Percentiles rank a stretch among this genome's conserved stretches.
Evolutionary conservation across 2,329 filamentous ascomycete genomes (phyloP).

Genomic region (Fusarium sp.): DNA sequence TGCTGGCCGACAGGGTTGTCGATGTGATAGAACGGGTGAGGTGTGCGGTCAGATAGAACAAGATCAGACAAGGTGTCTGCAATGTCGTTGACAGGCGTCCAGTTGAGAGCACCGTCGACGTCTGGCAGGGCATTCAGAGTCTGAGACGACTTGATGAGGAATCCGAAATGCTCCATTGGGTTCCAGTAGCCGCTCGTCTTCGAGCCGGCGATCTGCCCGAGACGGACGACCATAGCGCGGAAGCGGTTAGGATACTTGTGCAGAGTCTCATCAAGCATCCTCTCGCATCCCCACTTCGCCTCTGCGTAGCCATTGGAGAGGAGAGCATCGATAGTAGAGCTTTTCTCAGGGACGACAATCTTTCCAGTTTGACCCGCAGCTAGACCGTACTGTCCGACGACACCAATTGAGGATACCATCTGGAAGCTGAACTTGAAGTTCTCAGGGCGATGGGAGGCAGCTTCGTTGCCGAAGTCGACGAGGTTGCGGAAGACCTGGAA

Average conservation of each 20-base stretch:
- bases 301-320: constrained; percentile 35
- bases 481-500: constrained; percentile 38
- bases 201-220: constrained; percentile 38
- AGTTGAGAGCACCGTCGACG: constrained; percentile 23
- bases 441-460: not conserved
- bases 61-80: constrained; percentile 16
- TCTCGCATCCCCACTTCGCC: constrained; percentile 39
- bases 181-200: constrained; percentile 41
- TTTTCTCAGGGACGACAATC: constrained; percentile 26
- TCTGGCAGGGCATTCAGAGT: constrained; percentile 32
- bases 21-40: constrained; percentile 26
- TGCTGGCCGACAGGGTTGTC: constrained; percentile 31
- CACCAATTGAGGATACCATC: constrained; percentile 24
- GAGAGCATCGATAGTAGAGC: constrained; percentile 20
- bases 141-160: constrained; percentile 38
- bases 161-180: constrained; percentile 40
- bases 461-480: constrained; percentile 3
- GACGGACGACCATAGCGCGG: constrained; percentile 36
- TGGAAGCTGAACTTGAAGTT: constrained; percentile 35
- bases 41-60: constrained; percentile 1
- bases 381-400: constrained; percentile 24
- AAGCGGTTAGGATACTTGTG: constrained; percentile 32
- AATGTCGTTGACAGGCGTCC: constrained; percentile 32
- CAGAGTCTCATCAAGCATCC: constrained; percentile 38
- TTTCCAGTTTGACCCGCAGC: constrained; percentile 20